Percentiles rank a stretch among this genome's conserved stretches.
These are phyloP conservation scores for Hymenoscyphus albidus DNA, from an alignment of 2,329 filamentous ascomycete species.

Conservation along the genomic window DNA sequence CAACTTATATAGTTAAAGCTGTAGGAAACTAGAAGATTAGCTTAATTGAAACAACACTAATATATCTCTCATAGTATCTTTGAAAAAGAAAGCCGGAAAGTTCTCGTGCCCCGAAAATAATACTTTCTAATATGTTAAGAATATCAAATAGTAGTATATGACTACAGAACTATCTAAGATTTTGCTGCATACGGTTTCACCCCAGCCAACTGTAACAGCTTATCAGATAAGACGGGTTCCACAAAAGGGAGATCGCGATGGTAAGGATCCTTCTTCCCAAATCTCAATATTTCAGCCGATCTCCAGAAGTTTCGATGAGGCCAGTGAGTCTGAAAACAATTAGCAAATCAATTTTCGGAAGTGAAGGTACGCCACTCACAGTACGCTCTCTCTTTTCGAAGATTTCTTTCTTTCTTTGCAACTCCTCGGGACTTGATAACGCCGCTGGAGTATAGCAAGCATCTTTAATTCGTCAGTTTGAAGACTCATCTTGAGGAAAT, in stretches of 20 bases:
- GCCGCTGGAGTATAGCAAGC: slow-evolving; percentile 14
- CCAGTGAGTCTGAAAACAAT: slow-evolving; percentile 15
- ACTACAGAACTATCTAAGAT: not conserved
- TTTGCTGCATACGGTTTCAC: slow-evolving; percentile 11
- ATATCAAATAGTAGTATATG: not conserved
- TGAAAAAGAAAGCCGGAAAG: too few relatives aligned
- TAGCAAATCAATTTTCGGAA: not conserved
- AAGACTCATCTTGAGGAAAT: not conserved
- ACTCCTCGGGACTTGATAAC: slow-evolving; percentile 8
- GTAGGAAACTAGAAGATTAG: too few relatives aligned
- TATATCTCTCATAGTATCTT: too few relatives aligned
- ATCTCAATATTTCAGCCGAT: slow-evolving; percentile 16
- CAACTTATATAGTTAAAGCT: too few relatives aligned
- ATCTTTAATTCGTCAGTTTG: slow-evolving; percentile 2
- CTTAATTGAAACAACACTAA: too few relatives aligned
- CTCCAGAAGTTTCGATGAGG: slow-evolving; percentile 20
- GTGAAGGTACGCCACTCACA: not conserved
- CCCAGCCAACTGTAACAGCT: slow-evolving; percentile 16
- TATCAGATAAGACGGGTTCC: slow-evolving; percentile 17
- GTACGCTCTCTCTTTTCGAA: slow-evolving; percentile 12
- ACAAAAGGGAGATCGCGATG: slow-evolving; percentile 18
- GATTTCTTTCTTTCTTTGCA: slow-evolving; percentile 9
- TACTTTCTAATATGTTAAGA: not conserved
- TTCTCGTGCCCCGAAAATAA: too few relatives aligned
- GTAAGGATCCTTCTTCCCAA: slow-evolving; percentile 19